phyloP scores from a whole-genome alignment of 2,329 filamentous ascomycete genomes.

The Cercospora berteroae region DNA sequence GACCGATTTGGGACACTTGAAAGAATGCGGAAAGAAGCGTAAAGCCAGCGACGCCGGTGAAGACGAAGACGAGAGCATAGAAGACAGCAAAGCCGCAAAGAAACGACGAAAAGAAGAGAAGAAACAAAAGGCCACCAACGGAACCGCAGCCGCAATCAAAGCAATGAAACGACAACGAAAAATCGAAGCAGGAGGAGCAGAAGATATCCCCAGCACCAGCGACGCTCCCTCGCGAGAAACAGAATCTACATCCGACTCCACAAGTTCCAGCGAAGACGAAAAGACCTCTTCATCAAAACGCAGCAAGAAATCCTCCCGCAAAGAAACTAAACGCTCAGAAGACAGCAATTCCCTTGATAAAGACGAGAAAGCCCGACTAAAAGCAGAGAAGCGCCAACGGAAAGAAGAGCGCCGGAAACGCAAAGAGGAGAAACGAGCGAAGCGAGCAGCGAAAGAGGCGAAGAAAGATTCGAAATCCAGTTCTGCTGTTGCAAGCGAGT shows the following conservation, averaged over 20 bases:
- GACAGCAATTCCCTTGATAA: background rate
- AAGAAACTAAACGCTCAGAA: conserved; percentile 16
- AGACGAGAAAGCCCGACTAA: conserved; percentile 38
- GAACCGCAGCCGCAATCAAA: conserved; percentile 10
- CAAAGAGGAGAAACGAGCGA: conserved; percentile 53
- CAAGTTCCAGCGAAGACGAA: conserved; percentile 14
- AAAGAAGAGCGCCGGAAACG: conserved; percentile 47
- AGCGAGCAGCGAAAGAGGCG: conserved; percentile 47
- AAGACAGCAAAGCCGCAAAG: conserved; percentile 29
- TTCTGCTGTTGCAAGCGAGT: conserved; percentile 19
- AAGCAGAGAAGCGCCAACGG: conserved; percentile 47
- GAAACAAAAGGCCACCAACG: conserved; percentile 24
- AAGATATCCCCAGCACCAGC: background rate
- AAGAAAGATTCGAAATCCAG: conserved; percentile 34
- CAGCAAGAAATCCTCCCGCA: conserved; percentile 30
- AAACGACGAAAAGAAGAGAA: conserved; percentile 39
- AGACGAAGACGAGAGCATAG: conserved; percentile 25
- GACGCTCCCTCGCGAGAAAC: conserved; percentile 3
- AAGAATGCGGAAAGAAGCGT: conserved; percentile 47
- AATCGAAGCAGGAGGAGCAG: conserved; percentile 3
- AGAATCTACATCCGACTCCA: background rate
- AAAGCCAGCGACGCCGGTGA: conserved; percentile 17
- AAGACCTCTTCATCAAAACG: conserved; percentile 38
- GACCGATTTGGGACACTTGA: conserved; percentile 24
- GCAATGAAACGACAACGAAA: conserved; percentile 31